Evolutionary conservation across 1,284 basidiomycete genomes (phyloP).

Genomic region (Tilletia walkeri): DNA sequence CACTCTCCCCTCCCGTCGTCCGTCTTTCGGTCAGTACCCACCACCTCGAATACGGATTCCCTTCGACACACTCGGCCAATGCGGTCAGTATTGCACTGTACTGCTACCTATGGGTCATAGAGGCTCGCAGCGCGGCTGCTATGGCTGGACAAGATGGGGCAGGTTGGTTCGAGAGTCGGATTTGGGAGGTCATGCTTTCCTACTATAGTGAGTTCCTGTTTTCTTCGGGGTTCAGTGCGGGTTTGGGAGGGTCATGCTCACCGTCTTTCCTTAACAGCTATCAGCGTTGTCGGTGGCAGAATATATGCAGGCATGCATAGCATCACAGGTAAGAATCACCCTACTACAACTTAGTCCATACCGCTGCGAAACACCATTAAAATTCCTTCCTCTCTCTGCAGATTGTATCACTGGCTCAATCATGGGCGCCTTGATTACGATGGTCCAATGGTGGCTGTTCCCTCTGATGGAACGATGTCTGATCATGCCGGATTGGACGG

Average conservation of each 20-base stretch:
- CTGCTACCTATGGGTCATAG: conserved; percentile 42
- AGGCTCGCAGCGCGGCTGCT: not conserved
- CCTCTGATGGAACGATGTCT: conserved; percentile 57
- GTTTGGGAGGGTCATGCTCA: not conserved
- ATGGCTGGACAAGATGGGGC: not conserved
- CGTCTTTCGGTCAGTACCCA: conserved; percentile 64
- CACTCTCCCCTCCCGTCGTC: conserved; percentile 83
- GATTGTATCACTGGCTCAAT: conserved; percentile 53
- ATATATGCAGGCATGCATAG: conserved; percentile 66
- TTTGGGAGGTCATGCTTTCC: conserved; percentile 38
- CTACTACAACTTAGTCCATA: too few species aligned
- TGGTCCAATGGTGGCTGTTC: conserved; percentile 58
- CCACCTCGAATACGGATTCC: conserved; percentile 74
- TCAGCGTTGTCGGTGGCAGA: conserved; percentile 81
- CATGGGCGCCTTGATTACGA: conserved; percentile 43
- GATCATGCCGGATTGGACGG: conserved; percentile 57
- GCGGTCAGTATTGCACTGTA: conserved; percentile 73
- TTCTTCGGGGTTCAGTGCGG: conserved; percentile 46
- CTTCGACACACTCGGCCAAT: conserved; percentile 93
- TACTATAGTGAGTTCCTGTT: conserved; percentile 56
- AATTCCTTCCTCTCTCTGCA: conserved; percentile 7
- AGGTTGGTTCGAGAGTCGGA: conserved; percentile 22
- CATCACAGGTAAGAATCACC: conserved; percentile 31
- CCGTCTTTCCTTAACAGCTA: conserved; percentile 60
- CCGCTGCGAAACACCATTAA: not conserved